Percentiles rank a stretch among this genome's conserved stretches.
These are phyloP conservation scores for Wickerhamomyces alni DNA, from an alignment of 805 yeast species.

Conservation along the genomic window DNA sequence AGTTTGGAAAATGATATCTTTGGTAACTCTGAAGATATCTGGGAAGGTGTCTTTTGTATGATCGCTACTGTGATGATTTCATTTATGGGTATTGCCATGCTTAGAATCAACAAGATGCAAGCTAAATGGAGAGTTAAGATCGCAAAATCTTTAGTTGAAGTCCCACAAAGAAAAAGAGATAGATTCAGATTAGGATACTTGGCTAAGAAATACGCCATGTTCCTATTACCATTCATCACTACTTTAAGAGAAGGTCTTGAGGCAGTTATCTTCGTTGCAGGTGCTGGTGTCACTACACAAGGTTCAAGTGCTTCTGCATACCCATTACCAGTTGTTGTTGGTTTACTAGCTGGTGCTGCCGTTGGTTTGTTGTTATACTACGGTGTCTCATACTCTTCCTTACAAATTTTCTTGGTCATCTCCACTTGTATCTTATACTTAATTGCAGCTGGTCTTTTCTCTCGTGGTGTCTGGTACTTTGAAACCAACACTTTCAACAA, in stretches of 20 bases:
- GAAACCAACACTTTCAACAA: slow-evolving; percentile 60
- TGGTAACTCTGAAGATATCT: slow-evolving; percentile 81
- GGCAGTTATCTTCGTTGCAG: slow-evolving; percentile 94
- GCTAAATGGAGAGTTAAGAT: slow-evolving; percentile 95
- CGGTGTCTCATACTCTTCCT: slow-evolving; percentile 77
- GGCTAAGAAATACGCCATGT: slow-evolving; percentile 78
- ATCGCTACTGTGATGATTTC: slow-evolving; percentile 88
- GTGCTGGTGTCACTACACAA: slow-evolving; percentile 70
- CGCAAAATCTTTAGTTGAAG: slow-evolving; percentile 71
- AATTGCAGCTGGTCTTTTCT: slow-evolving; percentile 88
- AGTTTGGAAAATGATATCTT: slow-evolving; percentile 76
- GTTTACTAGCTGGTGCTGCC: slow-evolving; percentile 69
- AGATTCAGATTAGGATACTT: slow-evolving; percentile 49
- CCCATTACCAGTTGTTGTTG: slow-evolving; percentile 90
- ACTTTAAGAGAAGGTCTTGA: slow-evolving; percentile 95
- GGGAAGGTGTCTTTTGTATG: slow-evolving; percentile 95
- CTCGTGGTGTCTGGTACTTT: slow-evolving; percentile 90
- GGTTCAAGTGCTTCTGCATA: slow-evolving; percentile 60
- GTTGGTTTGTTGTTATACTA: slow-evolving; percentile 72
- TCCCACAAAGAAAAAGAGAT: slow-evolving; percentile 43
- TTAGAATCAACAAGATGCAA: slow-evolving; percentile 93
- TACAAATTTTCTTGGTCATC: slow-evolving; percentile 79
- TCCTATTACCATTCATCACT: slow-evolving; percentile 83
- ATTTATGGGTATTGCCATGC: slow-evolving; percentile 93
- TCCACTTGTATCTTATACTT: slow-evolving; percentile 88